Conservation (phyloP, 2,329 filamentous ascomycete species). For the Spiromastix sp. region DNA sequence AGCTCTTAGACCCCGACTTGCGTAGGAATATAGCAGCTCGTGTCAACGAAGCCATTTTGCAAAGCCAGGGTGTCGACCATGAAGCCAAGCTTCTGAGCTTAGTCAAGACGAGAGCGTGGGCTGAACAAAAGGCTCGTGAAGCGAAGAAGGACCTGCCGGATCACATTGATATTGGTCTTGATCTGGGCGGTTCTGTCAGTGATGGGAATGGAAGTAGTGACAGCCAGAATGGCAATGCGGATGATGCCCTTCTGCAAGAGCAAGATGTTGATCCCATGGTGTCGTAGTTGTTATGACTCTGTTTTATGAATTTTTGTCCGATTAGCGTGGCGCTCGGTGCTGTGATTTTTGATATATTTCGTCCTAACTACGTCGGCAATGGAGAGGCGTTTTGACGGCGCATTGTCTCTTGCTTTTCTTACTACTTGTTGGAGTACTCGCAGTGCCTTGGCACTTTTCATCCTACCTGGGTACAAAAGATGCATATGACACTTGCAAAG, state of each 20-base stretch:
- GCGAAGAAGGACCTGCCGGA: slow-evolving; percentile 37
- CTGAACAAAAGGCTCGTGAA: slow-evolving; percentile 50
- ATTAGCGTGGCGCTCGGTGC: no score
- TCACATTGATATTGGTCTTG: slow-evolving; percentile 35
- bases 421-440: no score
- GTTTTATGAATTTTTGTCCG: no score
- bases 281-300: no score
- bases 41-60: slow-evolving; percentile 82
- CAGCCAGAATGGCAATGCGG: slow-evolving; percentile 21
- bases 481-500: no score
- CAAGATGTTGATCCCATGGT: slow-evolving; percentile 33
- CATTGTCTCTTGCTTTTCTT: no score
- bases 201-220: slow-evolving; percentile 12
- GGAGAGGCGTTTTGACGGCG: no score
- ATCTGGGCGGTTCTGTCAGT: slow-evolving; percentile 21
- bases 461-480: no score
- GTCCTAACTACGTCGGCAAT: no score
- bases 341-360: no score
- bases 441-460: no score
- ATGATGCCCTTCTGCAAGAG: slow-evolving; percentile 33
- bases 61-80: slow-evolving; percentile 58
- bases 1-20: slow-evolving; percentile 67
- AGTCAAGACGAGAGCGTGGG: slow-evolving; percentile 75
- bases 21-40: slow-evolving; percentile 72
- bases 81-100: slow-evolving; percentile 76